Evolutionary conservation across 805 yeast species (phyloP).

Genomic region (Suhomyces vadensis): DNA sequence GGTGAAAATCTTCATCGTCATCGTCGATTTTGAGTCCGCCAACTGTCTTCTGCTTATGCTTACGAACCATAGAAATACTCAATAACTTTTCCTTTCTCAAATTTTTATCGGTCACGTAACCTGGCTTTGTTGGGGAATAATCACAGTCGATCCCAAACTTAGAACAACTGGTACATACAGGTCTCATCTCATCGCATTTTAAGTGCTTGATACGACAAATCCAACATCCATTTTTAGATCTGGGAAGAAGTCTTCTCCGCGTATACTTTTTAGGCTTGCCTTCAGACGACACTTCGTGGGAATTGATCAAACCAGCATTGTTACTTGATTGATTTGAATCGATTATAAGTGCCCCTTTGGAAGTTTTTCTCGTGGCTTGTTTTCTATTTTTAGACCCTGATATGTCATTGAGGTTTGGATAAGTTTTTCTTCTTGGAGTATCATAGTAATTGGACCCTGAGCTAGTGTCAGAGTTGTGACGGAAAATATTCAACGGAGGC

Average conservation of each 20-base stretch:
- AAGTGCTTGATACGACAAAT: conserved; percentile 47
- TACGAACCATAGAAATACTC: conserved; percentile 31
- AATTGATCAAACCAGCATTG: background rate
- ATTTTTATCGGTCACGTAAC: conserved; percentile 36
- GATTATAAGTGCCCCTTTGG: conserved; percentile 5
- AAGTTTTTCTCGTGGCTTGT: conserved; percentile 3
- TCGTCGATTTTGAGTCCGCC: background rate
- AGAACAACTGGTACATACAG: conserved; percentile 37
- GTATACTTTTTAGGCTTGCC: conserved; percentile 36
- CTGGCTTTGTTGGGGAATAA: conserved; percentile 39
- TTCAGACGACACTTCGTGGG: conserved; percentile 6
- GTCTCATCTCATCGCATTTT: conserved; percentile 44
- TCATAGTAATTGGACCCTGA: conserved; percentile 15
- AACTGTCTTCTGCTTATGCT: conserved; percentile 14
- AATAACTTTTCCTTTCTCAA: conserved; percentile 36
- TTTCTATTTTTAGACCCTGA: conserved; percentile 12
- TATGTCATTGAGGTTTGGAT: conserved; percentile 13
- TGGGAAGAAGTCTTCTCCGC: conserved; percentile 39
- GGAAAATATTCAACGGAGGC: conserved; percentile 26
- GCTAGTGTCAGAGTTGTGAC: conserved; percentile 25
- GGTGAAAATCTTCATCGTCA: background rate
- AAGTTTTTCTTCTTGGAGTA: conserved; percentile 19
- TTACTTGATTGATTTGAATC: background rate
- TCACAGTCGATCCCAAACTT: conserved; percentile 46
- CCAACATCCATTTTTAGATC: conserved; percentile 48